Evolutionary conservation across 495 filamentous ascomycete genomes (phyloP).

Genomic region (Trichoderma parareesei): DNA sequence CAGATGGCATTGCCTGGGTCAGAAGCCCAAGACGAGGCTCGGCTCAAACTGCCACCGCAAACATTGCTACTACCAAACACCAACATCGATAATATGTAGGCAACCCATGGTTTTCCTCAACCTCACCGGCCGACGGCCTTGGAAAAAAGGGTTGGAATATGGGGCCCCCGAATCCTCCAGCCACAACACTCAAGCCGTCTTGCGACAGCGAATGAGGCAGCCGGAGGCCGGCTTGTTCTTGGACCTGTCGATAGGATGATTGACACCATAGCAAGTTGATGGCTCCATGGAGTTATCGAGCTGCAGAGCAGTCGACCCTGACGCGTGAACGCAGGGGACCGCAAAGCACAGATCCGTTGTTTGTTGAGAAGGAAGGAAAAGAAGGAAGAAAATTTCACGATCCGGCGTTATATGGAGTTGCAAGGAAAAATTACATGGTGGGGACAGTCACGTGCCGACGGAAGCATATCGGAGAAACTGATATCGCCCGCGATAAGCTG

Average conservation of each 20-base stretch:
- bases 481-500: background rate
- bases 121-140: constrained; percentile 77
- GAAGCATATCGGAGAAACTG: background rate
- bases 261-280: constrained; percentile 61
- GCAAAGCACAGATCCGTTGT: constrained; percentile 75
- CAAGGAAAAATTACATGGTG: constrained; percentile 1
- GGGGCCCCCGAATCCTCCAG: constrained; percentile 45
- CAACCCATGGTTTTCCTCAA: constrained; percentile 78
- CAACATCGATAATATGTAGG: constrained; percentile 47
- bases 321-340: constrained; percentile 53
- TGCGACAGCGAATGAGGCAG: constrained; percentile 56
- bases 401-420: background rate
- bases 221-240: constrained; percentile 55
- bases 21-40: background rate
- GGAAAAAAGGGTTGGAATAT: constrained; percentile 83
- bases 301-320: constrained; percentile 74
- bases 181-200: constrained; percentile 29
- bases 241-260: constrained; percentile 90
- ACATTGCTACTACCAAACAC: background rate
- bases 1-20: background rate
- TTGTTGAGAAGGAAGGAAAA: constrained; percentile 31
- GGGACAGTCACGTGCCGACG: background rate
- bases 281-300: constrained; percentile 79
- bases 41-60: background rate
- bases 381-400: constrained; percentile 11